Conservation (phyloP, 148 eudicot genomes). For the Cornus kousa region DNA sequence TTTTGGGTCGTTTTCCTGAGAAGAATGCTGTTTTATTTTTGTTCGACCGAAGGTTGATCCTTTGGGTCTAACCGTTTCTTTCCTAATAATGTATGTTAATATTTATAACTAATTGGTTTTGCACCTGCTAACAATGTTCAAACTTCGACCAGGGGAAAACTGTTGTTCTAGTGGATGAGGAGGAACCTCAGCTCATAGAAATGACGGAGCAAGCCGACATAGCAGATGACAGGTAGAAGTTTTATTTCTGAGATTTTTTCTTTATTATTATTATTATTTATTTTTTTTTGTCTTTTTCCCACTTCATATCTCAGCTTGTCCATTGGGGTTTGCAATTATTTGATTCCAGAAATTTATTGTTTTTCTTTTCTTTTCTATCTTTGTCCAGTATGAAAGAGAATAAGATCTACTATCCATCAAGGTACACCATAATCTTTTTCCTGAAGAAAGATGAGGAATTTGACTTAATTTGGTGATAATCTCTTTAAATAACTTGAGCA, state of each 20-base stretch:
- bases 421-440: slow-evolving; percentile 37
- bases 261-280: too few species aligned
- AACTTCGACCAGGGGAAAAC: slow-evolving; percentile 33
- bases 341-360: slow-evolving; percentile 11
- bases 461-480: slow-evolving; percentile 1
- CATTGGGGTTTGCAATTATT: neutral
- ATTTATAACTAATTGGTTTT: neutral
- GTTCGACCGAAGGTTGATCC: neutral
- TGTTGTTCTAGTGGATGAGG: slow-evolving; percentile 70
- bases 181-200: slow-evolving; percentile 41
- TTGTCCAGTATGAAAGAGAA: slow-evolving; percentile 46
- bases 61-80: neutral
- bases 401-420: slow-evolving; percentile 70
- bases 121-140: neutral
- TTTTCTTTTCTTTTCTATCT: slow-evolving; percentile 20
- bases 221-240: slow-evolving; percentile 28
- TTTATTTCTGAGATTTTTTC: neutral
- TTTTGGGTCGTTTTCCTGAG: neutral
- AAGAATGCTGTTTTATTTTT: slow-evolving; percentile 4
- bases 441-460: neutral
- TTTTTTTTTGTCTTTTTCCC: neutral
- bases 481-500: neutral
- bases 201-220: slow-evolving; percentile 27
- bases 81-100: neutral
- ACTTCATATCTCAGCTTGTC: neutral